phyloP scores from a whole-genome alignment of 345 rosid species.

The Streptanthus diversifolius region DNA sequence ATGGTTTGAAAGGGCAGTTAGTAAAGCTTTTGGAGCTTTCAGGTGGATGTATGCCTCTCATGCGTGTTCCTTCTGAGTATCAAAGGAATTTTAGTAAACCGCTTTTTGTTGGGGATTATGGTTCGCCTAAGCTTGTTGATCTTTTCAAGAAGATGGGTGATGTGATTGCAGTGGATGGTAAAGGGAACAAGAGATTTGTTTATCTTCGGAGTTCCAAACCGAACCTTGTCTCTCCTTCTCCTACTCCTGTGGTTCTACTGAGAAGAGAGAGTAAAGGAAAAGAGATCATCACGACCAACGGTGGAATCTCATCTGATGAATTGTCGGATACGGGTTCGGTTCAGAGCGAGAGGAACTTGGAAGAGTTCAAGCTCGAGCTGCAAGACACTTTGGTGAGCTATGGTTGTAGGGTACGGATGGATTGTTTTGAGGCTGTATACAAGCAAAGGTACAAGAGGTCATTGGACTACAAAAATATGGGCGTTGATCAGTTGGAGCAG shows the following conservation, averaged over 20 bases:
- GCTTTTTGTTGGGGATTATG: constrained; percentile 75
- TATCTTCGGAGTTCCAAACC: constrained; percentile 63
- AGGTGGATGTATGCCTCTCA: constrained; percentile 77
- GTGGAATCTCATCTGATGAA: constrained; percentile 62
- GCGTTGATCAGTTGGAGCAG: constrained; percentile 71
- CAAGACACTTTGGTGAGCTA: constrained; percentile 90
- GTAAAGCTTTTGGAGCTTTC: constrained; percentile 79
- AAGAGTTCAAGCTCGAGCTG: constrained; percentile 74
- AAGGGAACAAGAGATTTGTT: constrained; percentile 65
- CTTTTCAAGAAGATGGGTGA: constrained; percentile 85
- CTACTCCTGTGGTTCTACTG: constrained; percentile 39
- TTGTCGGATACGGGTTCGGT: constrained; percentile 44
- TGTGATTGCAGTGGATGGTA: constrained; percentile 63
- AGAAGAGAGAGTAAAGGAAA: constrained; percentile 64
- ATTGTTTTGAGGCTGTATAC: constrained; percentile 77
- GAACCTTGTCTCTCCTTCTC: constrained; percentile 48
- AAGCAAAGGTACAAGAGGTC: constrained; percentile 76
- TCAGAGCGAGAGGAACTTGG: constrained; percentile 39
- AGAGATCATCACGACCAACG: constrained; percentile 29
- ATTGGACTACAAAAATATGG: constrained; percentile 50
- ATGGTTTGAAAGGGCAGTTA: constrained; percentile 71
- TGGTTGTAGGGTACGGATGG: constrained; percentile 61
- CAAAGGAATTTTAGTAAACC: constrained; percentile 75
- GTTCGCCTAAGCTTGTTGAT: constrained; percentile 68
- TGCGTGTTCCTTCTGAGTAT: constrained; percentile 70